Evolutionary conservation across 768 basidiomycete genomes (phyloP).

Genomic region (Amanita pallidorosea): DNA sequence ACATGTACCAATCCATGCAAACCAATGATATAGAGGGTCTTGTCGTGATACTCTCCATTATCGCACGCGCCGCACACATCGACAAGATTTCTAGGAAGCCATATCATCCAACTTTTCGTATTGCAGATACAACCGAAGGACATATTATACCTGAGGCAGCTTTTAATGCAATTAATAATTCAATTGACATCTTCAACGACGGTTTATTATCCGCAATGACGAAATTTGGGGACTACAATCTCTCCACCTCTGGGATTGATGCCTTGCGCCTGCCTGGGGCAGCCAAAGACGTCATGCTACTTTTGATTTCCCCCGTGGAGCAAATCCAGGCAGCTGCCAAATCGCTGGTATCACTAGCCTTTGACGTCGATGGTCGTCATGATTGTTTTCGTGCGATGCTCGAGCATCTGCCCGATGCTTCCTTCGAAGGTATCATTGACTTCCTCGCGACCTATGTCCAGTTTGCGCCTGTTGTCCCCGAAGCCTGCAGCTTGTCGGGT

Average conservation of each 20-base stretch:
- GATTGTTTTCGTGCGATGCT: slow-evolving; percentile 83
- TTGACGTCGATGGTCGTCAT: slow-evolving; percentile 79
- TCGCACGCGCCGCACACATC: slow-evolving; percentile 55
- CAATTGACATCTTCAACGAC: slow-evolving; percentile 43
- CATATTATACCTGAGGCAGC: slow-evolving; percentile 16
- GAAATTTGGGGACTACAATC: slow-evolving; percentile 52
- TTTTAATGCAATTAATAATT: slow-evolving; percentile 50
- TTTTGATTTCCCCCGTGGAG: slow-evolving; percentile 78
- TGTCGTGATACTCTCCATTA: slow-evolving; percentile 43
- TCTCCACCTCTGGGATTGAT: slow-evolving; percentile 36
- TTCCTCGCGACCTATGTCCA: slow-evolving; percentile 57
- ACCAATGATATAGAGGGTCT: slow-evolving; percentile 49
- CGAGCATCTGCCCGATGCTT: slow-evolving; percentile 48
- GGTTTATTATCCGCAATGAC: slow-evolving; percentile 57
- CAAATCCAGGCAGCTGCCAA: slow-evolving; percentile 68
- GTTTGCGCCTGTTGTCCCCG: slow-evolving; percentile 56
- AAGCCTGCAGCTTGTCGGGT: slow-evolving; percentile 84
- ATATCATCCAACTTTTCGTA: slow-evolving; percentile 27
- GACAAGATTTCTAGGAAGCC: slow-evolving; percentile 46
- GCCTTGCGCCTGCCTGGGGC: slow-evolving; percentile 48
- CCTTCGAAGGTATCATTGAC: slow-evolving; percentile 61
- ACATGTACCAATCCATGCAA: slow-evolving; percentile 48
- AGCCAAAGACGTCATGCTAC: slow-evolving; percentile 45
- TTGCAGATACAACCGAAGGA: slow-evolving; percentile 15
- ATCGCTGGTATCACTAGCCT: slow-evolving; percentile 73